Evolutionary conservation across 108 stramenopile species (phyloP).

Genomic region (Mayamaea pseudoterrestris): DNA sequence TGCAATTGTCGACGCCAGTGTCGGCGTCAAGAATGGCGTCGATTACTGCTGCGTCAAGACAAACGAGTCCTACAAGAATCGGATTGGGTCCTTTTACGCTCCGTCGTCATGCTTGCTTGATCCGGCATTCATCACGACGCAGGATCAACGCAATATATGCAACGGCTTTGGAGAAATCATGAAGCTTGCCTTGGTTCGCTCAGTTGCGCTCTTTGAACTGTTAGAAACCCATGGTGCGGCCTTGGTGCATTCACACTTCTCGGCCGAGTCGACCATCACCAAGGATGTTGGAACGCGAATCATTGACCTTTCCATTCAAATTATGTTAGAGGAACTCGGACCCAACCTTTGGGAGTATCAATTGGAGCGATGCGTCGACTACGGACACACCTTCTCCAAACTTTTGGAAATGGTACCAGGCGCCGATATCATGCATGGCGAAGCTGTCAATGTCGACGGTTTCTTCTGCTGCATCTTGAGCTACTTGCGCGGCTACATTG

Average conservation of each 20-base stretch:
- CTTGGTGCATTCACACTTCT: slow-evolving; percentile 64
- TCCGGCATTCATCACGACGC: slow-evolving; percentile 80
- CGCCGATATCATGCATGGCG: slow-evolving; percentile 93
- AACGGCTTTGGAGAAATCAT: slow-evolving; percentile 95
- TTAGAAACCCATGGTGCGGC: slow-evolving; percentile 85
- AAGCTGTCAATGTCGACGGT: slow-evolving; percentile 94
- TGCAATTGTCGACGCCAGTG: slow-evolving; percentile 92
- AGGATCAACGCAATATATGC: slow-evolving; percentile 74
- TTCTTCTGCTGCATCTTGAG: slow-evolving; percentile 88
- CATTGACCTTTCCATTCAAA: slow-evolving; percentile 89
- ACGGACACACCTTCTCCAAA: slow-evolving; percentile 93
- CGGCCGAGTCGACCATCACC: slow-evolving; percentile 31
- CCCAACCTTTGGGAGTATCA: slow-evolving; percentile 94
- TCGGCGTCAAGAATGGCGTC: slow-evolving; percentile 94
- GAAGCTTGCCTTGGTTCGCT: slow-evolving; percentile 88
- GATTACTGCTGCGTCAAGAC: slow-evolving; percentile 80
- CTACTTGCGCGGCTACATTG: slow-evolving; percentile 77
- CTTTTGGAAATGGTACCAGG: slow-evolving; percentile 90
- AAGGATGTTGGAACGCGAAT: slow-evolving; percentile 71
- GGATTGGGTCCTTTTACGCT: slow-evolving; percentile 90
- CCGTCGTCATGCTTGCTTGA: slow-evolving; percentile 78
- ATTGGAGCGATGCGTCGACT: slow-evolving; percentile 87
- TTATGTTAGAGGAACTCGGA: slow-evolving; percentile 95
- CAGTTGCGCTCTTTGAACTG: slow-evolving; percentile 80
- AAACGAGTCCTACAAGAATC: slow-evolving; percentile 90